A percentile compares a stretch with the other conserved stretches of the same genome.
These are phyloP conservation scores for Lentinula aciculospora DNA, from an alignment of 768 basidiomycete genomes.

Conservation along the genomic window DNA sequence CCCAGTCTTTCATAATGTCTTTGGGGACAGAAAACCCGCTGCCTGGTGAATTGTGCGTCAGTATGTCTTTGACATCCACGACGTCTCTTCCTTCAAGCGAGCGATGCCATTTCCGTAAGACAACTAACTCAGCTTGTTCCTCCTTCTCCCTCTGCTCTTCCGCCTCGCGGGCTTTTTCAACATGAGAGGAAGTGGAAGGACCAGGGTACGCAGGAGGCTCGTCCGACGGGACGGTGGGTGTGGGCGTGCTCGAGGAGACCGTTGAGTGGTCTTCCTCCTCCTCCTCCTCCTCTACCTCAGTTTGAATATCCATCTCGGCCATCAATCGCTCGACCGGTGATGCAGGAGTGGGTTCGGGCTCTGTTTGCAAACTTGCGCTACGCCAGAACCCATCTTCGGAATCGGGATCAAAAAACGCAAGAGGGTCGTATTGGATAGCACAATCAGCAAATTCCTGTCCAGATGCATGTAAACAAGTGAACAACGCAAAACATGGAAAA, in stretches of 20 bases:
- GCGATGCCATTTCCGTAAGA: conserved; percentile 2
- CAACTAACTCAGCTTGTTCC: background rate
- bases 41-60: background rate
- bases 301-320: conserved; percentile 62
- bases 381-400: conserved; percentile 10
- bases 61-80: background rate
- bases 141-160: conserved; percentile 32
- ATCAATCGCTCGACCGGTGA: conserved; percentile 27
- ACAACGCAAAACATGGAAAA: background rate
- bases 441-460: conserved; percentile 78
- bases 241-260: conserved; percentile 66
- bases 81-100: background rate
- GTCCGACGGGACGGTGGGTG: conserved; percentile 67
- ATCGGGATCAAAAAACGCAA: conserved; percentile 32
- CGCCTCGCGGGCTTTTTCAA: conserved; percentile 41
- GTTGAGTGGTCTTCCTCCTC: conserved; percentile 33
- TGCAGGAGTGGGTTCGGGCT: conserved; percentile 31
- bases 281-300: conserved; percentile 38
- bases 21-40: background rate
- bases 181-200: conserved; percentile 38
- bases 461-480: conserved; percentile 25
- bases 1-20: conserved; percentile 1
- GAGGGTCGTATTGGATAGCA: conserved; percentile 62
- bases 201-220: conserved; percentile 63
- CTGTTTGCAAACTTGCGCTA: conserved; percentile 52